Base-by-base conservation (phyloP, 805 yeast species). In the Cyberlindnera petersonii region DNA sequence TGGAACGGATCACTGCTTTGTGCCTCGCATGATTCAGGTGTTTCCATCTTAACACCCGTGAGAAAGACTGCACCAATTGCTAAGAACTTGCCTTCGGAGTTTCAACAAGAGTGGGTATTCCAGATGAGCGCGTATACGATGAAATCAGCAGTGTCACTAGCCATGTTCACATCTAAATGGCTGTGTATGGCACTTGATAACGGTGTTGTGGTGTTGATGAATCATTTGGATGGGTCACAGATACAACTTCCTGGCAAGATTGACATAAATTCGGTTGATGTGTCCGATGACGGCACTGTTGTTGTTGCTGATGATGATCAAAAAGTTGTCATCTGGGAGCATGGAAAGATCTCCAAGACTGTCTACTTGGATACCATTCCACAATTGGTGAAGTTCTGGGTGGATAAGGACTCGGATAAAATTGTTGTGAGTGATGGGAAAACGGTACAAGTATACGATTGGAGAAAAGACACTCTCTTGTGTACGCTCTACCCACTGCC, bases 351-450 rank as follows among this genome's bases (percentile, higher is more conserved):
- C 10, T n/a, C 20, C n/a, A 39, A 26, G 4, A 32, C 44, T 5
- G 28, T 35, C 6, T 24, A 37, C 2, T 40, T 53, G 29, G 34
- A 52, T 14, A 48, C 49, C 1, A 40, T 54, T 8, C 61, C 64
- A 1, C 46, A 55, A 9, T 24, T 44, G 3, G 62, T 61, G 14
- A 61, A 58, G 41, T 58, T 59, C 36, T 61, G 65, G 64, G 46
- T 51, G 21, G 64, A 60, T 26, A 44, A 44, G 20, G 62, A 58
- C 18, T 44, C 56, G 18, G 66, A 62, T 31, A 54, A 55, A 31
- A 33, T 63, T 14, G 47, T 63, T 15, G 55, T 64, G 9, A 57
- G 64, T 13, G 70, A 64, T 15, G 61, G 60, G 6, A 56, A 53
- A 24, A 42, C 45, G n/a, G 44, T 65, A 4, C 55, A 57, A 24